A percentile compares a stretch with the other conserved stretches of the same genome.
Conservation (phyloP, 257 asterid genomes). For the Solanum tarapatanum region DNA sequence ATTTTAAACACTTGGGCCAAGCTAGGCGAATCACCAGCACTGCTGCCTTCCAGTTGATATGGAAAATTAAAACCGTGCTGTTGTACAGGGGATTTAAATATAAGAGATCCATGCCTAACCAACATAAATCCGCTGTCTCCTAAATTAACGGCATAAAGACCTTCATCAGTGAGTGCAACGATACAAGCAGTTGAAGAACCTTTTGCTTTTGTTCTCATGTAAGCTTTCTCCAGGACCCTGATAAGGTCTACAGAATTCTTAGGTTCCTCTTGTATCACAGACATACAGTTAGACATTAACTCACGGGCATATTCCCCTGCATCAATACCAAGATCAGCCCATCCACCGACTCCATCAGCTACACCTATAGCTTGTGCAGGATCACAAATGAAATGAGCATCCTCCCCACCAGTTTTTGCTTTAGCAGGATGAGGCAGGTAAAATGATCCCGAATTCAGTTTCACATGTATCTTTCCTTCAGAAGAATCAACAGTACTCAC, state of each 20-base stretch:
- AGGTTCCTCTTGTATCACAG: not conserved
- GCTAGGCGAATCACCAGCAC: not conserved
- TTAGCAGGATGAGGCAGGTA: not conserved
- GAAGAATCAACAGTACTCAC: not conserved
- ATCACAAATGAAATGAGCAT: not conserved
- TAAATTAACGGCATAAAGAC: not conserved
- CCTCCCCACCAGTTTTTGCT: slow-evolving; percentile 1
- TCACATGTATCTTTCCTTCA: not conserved
- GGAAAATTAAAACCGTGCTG: slow-evolving; percentile 1
- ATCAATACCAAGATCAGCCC: not conserved
- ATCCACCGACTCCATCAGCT: slow-evolving; percentile 2
- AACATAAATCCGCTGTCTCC: slow-evolving; percentile 11
- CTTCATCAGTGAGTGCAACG: not conserved
- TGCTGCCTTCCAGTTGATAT: not conserved
- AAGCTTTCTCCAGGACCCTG: not conserved
- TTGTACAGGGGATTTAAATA: slow-evolving; percentile 1
- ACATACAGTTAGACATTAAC: not conserved
- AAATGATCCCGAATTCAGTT: not conserved
- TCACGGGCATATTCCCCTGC: not conserved
- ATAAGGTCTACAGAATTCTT: not conserved
- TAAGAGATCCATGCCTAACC: not conserved
- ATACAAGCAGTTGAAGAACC: slow-evolving; percentile 9
- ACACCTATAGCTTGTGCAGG: not conserved
- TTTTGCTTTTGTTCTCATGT: not conserved
- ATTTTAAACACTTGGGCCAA: slow-evolving; percentile 1